Evolutionary conservation across 1,139 yeast species (phyloP), one percentile per base, ranked within the genome.

Genomic region (Yamadazyma membranifaciens): DNA sequence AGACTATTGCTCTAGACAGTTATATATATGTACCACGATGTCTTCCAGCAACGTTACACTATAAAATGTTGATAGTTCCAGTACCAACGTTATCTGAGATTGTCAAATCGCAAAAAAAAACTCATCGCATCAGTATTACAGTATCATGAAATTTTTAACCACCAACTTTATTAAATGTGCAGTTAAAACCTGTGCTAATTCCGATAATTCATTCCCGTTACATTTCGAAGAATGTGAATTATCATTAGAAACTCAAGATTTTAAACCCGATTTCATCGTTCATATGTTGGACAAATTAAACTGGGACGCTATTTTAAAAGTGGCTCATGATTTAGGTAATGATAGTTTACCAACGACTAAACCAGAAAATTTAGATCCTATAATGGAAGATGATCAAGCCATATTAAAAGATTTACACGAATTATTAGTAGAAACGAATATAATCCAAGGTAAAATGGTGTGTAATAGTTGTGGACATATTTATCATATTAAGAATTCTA

Each of bases 121-220:
- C 30, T 27, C 30, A 27, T 27, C 30, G 30, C 30, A 27, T 6
- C n/a, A 27, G 13, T 3, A 27, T 12, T n/a, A 39, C 50, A 44
- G 42, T 46, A 45, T 45, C 16, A 42, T 92, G 98, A 92, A 92
- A 69, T 83, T 92, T 55, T 70, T 92, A 33, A 91, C 98, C 26
- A 87, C 98, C 33, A 92, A 94, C 63, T 94, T 92, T 62, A 95
- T 92, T 47, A 89, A 86, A 61, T 92, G 99, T 63, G 92, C 98
- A 0, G 87, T 89, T 47, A 83, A 85, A 55, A 58, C 80, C 5
- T 92, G 99, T 58, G 87, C 84, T 43, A 68, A 81, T 24, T 77
- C 92, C 9, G 76, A 80, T 25, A 80, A 81, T 6, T 80, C 95
- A 14, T 92, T 89, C 59, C 99, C 99, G 1, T 73, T 92, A 43